phyloP scores from a whole-genome alignment of 805 yeast species.

The Yarrowia hollandica region DNA sequence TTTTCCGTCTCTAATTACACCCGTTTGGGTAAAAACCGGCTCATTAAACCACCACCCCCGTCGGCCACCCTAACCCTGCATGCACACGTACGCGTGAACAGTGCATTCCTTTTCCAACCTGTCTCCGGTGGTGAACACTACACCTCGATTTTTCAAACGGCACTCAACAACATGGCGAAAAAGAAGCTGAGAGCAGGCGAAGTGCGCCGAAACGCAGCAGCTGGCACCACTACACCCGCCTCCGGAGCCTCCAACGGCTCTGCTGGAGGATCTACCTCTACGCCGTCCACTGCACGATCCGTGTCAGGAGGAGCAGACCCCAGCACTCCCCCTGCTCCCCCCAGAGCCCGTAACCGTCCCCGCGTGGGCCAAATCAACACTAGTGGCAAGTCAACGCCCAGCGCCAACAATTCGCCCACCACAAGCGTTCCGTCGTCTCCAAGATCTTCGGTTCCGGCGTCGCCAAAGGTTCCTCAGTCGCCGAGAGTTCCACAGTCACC shows the following conservation, averaged over 20 bases:
- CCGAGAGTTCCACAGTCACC: not conserved
- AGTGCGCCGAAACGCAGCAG: not conserved
- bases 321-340: slow-evolving; percentile 2
- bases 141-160: too few relatives aligned
- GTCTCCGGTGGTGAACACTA: not conserved
- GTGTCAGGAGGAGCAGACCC: not conserved
- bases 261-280: not conserved
- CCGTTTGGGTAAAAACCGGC: too few relatives aligned
- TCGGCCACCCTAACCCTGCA: slow-evolving; percentile 13
- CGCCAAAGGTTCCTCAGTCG: not conserved
- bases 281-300: not conserved
- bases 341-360: slow-evolving; percentile 3
- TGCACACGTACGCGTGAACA: slow-evolving; percentile 27
- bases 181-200: slow-evolving; percentile 24
- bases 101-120: slow-evolving; percentile 14
- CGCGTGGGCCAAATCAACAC: slow-evolving; percentile 14
- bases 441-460: not conserved
- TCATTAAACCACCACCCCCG: too few relatives aligned
- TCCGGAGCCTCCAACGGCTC: not conserved
- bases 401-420: slow-evolving; percentile 12
- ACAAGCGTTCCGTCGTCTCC: slow-evolving; percentile 8
- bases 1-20: too few relatives aligned
- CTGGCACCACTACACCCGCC: too few relatives aligned
- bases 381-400: not conserved
- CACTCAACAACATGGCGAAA: slow-evolving; percentile 17